Evolutionary conservation across 2,329 filamentous ascomycete genomes (phyloP).

Genomic region (Cercospora sp.): DNA sequence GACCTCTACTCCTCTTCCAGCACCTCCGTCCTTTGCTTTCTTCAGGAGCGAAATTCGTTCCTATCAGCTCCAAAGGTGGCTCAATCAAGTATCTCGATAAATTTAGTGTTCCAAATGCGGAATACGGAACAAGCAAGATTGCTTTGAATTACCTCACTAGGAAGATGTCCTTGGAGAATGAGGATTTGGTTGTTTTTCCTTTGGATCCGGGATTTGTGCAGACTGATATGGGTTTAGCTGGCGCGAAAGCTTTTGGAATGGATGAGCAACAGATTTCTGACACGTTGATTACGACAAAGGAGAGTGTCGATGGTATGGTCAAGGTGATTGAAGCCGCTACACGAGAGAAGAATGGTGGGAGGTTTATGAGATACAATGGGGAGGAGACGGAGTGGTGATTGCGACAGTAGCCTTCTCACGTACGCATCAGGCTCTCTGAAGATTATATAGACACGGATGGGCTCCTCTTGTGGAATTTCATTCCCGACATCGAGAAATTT

Average conservation of each 20-base stretch:
- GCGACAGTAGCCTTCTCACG: too few species aligned
- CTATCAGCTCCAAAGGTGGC: constrained; percentile 7
- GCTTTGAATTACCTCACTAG: constrained; percentile 8
- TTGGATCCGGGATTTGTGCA: constrained; percentile 7
- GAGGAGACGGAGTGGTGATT: constrained; percentile 9
- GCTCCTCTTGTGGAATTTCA: too few species aligned
- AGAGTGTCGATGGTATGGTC: constrained; percentile 12
- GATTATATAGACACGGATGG: too few species aligned
- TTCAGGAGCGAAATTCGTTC: constrained; percentile 3
- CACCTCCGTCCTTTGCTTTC: neutral
- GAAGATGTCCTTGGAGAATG: constrained; percentile 5
- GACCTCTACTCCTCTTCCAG: constrained; percentile 13
- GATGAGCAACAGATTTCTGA: neutral
- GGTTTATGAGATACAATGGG: constrained; percentile 11
- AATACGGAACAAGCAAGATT: constrained; percentile 14
- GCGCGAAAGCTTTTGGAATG: neutral
- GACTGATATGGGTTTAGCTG: constrained; percentile 11
- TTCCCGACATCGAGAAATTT: too few species aligned
- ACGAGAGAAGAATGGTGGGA: constrained; percentile 2
- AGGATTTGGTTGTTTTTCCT: neutral
- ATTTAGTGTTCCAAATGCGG: neutral
- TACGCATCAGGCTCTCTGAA: too few species aligned
- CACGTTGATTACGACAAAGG: neutral
- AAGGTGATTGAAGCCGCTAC: constrained; percentile 6
- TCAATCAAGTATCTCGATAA: neutral